Conservation (phyloP, 1,284 basidiomycete species). For the Athelia psychrophila region DNA sequence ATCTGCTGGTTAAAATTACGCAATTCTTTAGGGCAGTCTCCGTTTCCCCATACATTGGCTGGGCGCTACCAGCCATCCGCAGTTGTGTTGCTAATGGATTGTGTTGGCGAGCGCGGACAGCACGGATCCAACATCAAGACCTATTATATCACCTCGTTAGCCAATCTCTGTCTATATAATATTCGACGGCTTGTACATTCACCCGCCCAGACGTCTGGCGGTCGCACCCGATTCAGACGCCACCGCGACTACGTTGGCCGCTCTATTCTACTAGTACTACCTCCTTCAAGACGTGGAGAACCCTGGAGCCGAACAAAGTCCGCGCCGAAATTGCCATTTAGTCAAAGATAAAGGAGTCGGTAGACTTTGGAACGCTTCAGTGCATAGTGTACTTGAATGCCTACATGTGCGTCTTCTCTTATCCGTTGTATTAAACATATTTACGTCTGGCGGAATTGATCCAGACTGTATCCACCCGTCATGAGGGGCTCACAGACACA, state of each 20-base stretch:
- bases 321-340: slow-evolving; percentile 13
- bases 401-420: slow-evolving; percentile 25
- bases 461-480: slow-evolving; percentile 14
- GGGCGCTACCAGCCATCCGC: too few species aligned
- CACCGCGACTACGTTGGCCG: slow-evolving; percentile 15
- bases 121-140: too few species aligned
- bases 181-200: too few species aligned
- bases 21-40: too few species aligned
- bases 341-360: slow-evolving; percentile 20
- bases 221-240: slow-evolving; percentile 28
- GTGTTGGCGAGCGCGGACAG: too few species aligned
- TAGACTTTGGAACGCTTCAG: slow-evolving; percentile 15
- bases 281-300: slow-evolving; percentile 6
- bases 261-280: slow-evolving; percentile 5
- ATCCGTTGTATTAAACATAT: too few species aligned
- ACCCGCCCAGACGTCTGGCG: slow-evolving; percentile 8
- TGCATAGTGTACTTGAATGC: slow-evolving; percentile 28
- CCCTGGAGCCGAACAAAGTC: neutral
- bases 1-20: too few species aligned
- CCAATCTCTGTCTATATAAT: too few species aligned
- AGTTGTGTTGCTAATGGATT: too few species aligned
- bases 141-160: too few species aligned
- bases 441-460: too few species aligned
- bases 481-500: slow-evolving; percentile 9
- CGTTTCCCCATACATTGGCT: too few species aligned